Base-by-base conservation (phyloP, 345 rosid genomes). In the Ceriops tagal region DNA sequence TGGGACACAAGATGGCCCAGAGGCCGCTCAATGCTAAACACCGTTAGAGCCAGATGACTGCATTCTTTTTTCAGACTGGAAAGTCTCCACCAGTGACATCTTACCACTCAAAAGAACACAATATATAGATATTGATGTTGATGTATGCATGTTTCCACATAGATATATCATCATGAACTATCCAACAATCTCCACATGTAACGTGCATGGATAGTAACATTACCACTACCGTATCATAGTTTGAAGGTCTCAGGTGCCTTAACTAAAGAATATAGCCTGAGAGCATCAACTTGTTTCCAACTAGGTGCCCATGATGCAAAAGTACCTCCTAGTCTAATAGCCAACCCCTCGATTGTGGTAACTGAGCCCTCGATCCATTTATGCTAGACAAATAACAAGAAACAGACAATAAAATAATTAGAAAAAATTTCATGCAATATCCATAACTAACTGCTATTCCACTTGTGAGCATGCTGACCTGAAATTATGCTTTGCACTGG, bases 391-490 rank as follows among this genome's bases (percentile, higher is more conserved):
- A 21, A 60, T 64, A 62, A 64, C 58, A 35, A 58, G 27, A 46
- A 57, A 20, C 56, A 31, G 16, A 58, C 34, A 4, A 49, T 32
- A 64, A 72, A 64, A 46, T 30, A 11, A 66, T 71, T 30, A 64
- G 69, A 64, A 46, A 64, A 43, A 13, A 57, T 22, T 55, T 49
- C 62, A 51, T 32, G 32, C 9, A 19, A 27, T 32, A 21, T 43
- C 43, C 58, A 46, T 19, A 30, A 31, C 62, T 15, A 43, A 8
- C 56, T 1, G 47, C 22, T 46, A 39, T 43, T 43, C 49, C 49
- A 64, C 24, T 67, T 58, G 64, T 57, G 27, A 57, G 39, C 30
- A 24, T 64, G 65, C 69, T 71, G 43, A 64, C 65, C 69, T 71
- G 37, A 57, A 15, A 61, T 22, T 18, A 13, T 3, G 18, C 49